Base-by-base conservation (phyloP, 441 rosid genomes). In the Populus trichocarpa region DNA sequence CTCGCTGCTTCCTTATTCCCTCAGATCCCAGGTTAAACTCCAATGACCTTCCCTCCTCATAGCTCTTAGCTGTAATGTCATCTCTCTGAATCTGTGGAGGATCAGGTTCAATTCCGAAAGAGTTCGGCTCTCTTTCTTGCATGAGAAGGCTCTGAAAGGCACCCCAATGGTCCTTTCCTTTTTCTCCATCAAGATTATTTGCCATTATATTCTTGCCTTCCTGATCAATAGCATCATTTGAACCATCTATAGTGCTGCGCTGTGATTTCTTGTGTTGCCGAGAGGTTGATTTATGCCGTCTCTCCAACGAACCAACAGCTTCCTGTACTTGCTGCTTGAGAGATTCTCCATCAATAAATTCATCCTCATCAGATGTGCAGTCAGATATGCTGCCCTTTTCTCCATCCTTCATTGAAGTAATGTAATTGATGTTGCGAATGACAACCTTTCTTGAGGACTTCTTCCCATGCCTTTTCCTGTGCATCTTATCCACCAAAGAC, bases 351-450 rank as follows among this genome's bases (percentile, higher is more conserved):
- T 89, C 85, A 69, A 90, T 80, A 80, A 84, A 85, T 36, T 86
- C 96, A 67, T 86, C 92, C 64, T 89, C 94, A 25, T 89, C 92
- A 26, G 88, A 89, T 57, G 84, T 88, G 66, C 83, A 91, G 71
- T 90, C 93, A 0, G 92, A 87, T 59, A 73, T 68, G 35, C 87
- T 85, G 32, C 74, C 89, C 69, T 76, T 90, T 26, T 87, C 90
- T 76, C 90, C 95, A 78, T 92, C 90, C 75, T 89, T 89, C 83
- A 86, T 87, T 3, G 98, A 93, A 76, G 99, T 90, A 64, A 96
- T 92, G 84, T 96, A 96, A 83, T 96, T 96, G 73, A 96, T 96
- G 79, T 96, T 96, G 76, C 96, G 96, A 70, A 94, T 96, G 38
- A 96, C 96, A n/a, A 96, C 97, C 87, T 87, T 94, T 78, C 93